These are phyloP conservation scores for Sarocladium kiliense DNA, from an alignment of 2,329 filamentous ascomycete species.

Conservation along the genomic window DNA sequence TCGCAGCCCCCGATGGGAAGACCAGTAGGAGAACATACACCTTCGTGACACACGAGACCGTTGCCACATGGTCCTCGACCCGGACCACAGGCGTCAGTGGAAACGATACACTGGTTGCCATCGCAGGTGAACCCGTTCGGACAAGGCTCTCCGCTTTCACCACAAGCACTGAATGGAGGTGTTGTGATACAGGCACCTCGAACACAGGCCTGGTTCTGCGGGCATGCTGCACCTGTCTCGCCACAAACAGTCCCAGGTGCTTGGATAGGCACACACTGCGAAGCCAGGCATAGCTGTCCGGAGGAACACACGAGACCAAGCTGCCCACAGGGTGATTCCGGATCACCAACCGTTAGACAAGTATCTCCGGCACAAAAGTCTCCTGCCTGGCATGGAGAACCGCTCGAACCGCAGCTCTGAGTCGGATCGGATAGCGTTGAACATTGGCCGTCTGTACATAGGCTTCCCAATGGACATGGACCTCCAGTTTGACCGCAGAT, in stretches of 20 bases:
- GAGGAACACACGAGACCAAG: not conserved
- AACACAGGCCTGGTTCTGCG: not conserved
- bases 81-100: constrained; percentile 3
- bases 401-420: constrained; percentile 1
- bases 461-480: constrained; percentile 2
- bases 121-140: constrained; percentile 1
- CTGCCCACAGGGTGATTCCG: not conserved
- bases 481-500: not conserved
- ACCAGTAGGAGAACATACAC: constrained; percentile 5
- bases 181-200: constrained; percentile 5
- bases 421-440: not conserved
- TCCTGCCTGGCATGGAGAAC: not conserved
- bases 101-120: not conserved
- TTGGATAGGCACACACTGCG: constrained; percentile 5
- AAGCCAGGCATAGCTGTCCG: constrained; percentile 3
- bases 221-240: not conserved
- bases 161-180: not conserved
- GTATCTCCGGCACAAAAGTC: not conserved
- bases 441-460: not conserved
- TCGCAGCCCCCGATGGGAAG: constrained; percentile 3
- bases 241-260: not conserved
- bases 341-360: constrained; percentile 2
- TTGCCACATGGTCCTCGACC: not conserved
- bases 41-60: constrained; percentile 3
- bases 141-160: not conserved